phyloP scores from a whole-genome alignment of 2,329 filamentous ascomycete species.

The Cercospora brassicicola region DNA sequence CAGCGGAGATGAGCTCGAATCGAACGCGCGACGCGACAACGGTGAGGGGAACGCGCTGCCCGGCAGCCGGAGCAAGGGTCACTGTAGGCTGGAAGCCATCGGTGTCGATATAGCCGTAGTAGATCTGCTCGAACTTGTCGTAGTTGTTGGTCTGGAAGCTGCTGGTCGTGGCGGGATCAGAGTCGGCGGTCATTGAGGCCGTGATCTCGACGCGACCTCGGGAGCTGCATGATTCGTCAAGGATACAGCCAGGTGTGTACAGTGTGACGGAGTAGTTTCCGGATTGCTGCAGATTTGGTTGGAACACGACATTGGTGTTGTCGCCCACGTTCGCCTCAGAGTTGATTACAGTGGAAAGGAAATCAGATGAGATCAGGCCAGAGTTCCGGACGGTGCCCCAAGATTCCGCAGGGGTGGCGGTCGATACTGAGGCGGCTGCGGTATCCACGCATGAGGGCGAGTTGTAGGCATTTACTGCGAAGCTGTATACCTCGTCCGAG shows the following conservation, averaged over 20 bases:
- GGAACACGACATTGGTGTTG: conserved; percentile 70
- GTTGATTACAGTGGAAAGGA: conserved; percentile 69
- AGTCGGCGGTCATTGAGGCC: conserved; percentile 59
- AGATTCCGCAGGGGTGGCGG: conserved; percentile 54
- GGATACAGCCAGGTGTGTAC: conserved; percentile 86
- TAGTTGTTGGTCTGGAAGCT: conserved; percentile 91
- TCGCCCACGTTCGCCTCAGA: conserved; percentile 45
- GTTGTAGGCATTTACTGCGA: conserved; percentile 84
- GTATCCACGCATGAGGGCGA: conserved; percentile 75
- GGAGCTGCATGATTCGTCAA: conserved; percentile 72
- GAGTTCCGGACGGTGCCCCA: conserved; percentile 69
- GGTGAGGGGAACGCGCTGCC: conserved; percentile 65
- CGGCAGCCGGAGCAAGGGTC: conserved; percentile 68
- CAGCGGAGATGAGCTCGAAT: conserved; percentile 72
- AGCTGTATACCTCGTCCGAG: conserved; percentile 67
- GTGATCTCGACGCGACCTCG: conserved; percentile 83
- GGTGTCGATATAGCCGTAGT: conserved; percentile 79
- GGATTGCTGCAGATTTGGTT: conserved; percentile 79
- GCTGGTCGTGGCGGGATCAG: conserved; percentile 56
- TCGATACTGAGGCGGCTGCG: conserved; percentile 63
- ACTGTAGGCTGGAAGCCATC: conserved; percentile 77
- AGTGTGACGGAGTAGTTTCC: conserved; percentile 90
- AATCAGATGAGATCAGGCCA: conserved; percentile 69
- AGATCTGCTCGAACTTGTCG: conserved; percentile 95
- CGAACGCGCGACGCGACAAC: conserved; percentile 88